Evolutionary conservation across 2,329 filamentous ascomycete genomes (phyloP).

Genomic region (Furcasterigmium furcatum): DNA sequence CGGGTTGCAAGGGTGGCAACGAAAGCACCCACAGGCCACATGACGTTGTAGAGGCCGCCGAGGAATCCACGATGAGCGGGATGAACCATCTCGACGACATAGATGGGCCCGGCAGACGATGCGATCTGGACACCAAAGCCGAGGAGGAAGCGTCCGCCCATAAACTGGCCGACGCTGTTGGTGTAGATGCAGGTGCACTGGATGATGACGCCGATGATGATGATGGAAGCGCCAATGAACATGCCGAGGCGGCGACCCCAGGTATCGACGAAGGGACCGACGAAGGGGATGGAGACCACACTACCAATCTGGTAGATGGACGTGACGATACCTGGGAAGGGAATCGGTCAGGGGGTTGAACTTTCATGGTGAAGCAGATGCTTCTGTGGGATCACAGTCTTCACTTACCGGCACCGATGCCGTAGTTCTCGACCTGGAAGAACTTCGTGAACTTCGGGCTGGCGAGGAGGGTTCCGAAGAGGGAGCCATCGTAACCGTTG

Average conservation of each 20-base stretch:
- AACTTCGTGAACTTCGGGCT: conserved; percentile 35
- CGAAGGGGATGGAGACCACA: conserved; percentile 43
- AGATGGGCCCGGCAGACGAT: conserved; percentile 58
- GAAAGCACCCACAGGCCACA: conserved; percentile 37
- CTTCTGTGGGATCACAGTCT: neutral
- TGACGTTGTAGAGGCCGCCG: conserved; percentile 45
- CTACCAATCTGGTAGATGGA: conserved; percentile 49
- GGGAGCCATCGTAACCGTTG: conserved; percentile 43
- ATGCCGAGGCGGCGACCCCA: conserved; percentile 46
- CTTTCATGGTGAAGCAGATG: conserved; percentile 29
- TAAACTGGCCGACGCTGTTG: conserved; percentile 45
- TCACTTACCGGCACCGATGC: conserved; percentile 38
- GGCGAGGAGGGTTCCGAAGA: conserved; percentile 44
- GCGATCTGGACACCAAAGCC: conserved; percentile 58
- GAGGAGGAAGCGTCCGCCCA: conserved; percentile 51
- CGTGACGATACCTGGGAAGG: conserved; percentile 27
- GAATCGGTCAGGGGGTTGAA: neutral
- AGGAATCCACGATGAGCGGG: conserved; percentile 59
- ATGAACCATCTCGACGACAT: conserved; percentile 61
- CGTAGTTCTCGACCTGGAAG: conserved; percentile 36
- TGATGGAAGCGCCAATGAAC: conserved; percentile 37
- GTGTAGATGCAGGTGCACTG: conserved; percentile 18
- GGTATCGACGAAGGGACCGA: conserved; percentile 43
- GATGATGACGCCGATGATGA: conserved; percentile 31
- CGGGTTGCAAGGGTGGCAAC: conserved; percentile 42